Base-by-base conservation (phyloP, 495 filamentous ascomycete genomes). In the Aspergillus hancockii region DNA sequence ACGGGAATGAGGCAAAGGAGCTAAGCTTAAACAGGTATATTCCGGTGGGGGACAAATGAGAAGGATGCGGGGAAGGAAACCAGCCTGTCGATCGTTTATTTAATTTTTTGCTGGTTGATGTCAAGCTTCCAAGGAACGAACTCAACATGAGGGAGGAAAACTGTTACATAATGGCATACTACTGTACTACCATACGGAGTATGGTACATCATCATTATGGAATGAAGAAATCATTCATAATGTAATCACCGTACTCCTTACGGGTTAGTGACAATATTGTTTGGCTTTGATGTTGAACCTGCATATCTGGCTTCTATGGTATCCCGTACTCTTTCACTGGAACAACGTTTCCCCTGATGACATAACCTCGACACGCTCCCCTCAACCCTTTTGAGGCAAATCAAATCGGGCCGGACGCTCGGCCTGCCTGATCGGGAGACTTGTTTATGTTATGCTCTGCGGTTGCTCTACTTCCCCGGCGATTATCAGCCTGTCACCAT, bases 361-460 rank as follows among this genome's bases (percentile, higher is more conserved):
- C 18, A 46, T 63, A 47, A 63, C 21, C 38, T 16, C 7, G 12
- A 31, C 43, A 14, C 36, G 23, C 54, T 54, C 60, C 63, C 49
- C 55, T 40, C 36, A 23, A 46, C 34, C 30, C 8, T 22, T 22
- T 22, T 22, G 18, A 16, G 43, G 43, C 43, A 47, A 47, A 22
- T 18, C 38, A 47, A 47, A 23, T 47, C 43, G 43, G 43, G 18
- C 43, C 50, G 52, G 38, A 49, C 46, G 14, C 25, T 51, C 45
- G 57, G 54, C 59, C 55, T 68, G 65, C 71, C 67, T 54, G 59
- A 72, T 73, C 51, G 65, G 73, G 71, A 71, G 63, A 65, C 60
- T 71, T 74, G 73, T 75, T 75, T 74, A 75, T 62, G 58, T 59
- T 51, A 45, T 56, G 38, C n/a, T 28, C 40, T 51, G 40, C 40